Base-by-base conservation (phyloP, 352 stramenopile genomes). In the Peronospora belbahrii region DNA sequence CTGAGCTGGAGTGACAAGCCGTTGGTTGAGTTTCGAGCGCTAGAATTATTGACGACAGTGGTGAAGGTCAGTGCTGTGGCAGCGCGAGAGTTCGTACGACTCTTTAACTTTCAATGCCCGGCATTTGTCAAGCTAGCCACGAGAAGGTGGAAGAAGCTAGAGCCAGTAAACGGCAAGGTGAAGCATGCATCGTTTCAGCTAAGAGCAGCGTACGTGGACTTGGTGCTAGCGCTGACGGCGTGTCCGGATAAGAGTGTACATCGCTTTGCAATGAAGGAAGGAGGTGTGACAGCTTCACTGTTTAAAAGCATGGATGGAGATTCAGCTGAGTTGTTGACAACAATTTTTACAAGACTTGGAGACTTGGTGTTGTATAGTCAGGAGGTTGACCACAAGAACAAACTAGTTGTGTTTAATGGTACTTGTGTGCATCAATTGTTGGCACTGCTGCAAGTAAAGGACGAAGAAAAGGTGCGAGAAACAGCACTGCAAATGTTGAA, bases 1-100 rank as follows among this genome's bases (percentile, higher is more conserved):
- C 48, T 94, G 27, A 75, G 73, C 32, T 94, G 82, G 82, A 90
- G 74, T 43, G 82, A 94, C 67, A 91, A 91, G 60, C 82, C 82
- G 10, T 40, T 76, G 11, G 80, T 94, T 42, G 77, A 85, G 45
- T 85, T 74, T 52, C 63, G 73, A 30, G 74, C 77, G 20, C 68
- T 94, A 36, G 47, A 82, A 48, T 58, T 94, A 27, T 60, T 87
- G 47, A 61, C 56, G 0, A 28, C 42, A 9, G 58, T 91, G 24
- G 71, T 63, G 4, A 36, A 44, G 6, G 54, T 83, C 3, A 79
- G 68, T 17, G 56, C 59, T 13, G 51, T 46, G 2, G 41, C 67
- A 1, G 77, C 79, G 17, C 57, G 82, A 18, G 82, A 91, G 41
- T 62, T 89, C 6, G 79, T 94, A 35, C 67, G 82, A 1, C 52